These are phyloP conservation scores for Fusarium sp. DNA, from an alignment of 2,329 filamentous ascomycete genomes.

Conservation along the genomic window DNA sequence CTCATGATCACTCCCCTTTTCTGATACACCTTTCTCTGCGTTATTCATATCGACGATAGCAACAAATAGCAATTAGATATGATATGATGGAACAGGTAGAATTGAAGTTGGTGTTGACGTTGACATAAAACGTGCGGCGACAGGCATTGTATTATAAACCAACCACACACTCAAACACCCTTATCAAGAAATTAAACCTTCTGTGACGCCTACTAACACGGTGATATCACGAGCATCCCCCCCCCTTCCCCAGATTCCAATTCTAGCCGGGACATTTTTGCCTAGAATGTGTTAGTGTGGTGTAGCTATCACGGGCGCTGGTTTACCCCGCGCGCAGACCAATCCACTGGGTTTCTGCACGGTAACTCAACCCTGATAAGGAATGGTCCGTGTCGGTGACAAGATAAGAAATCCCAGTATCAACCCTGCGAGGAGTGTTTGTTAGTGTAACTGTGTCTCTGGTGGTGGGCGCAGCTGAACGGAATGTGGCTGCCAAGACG, in stretches of 20 bases:
- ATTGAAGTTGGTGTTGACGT: neutral
- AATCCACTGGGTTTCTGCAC: conserved; percentile 9
- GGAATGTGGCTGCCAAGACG: neutral
- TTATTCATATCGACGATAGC: neutral
- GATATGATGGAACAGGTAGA: neutral
- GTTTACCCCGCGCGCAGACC: conserved; percentile 21
- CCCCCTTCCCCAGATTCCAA: conserved; percentile 28
- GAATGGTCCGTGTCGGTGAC: conserved; percentile 6
- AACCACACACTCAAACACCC: neutral
- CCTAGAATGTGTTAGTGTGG: conserved; percentile 22
- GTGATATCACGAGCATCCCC: conserved; percentile 18
- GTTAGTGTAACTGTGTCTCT: neutral
- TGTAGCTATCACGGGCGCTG: neutral
- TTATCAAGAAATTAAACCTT: conserved; percentile 8
- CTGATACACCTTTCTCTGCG: conserved; percentile 17
- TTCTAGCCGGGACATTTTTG: conserved; percentile 31
- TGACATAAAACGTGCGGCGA: neutral
- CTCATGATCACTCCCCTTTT: conserved; percentile 26
- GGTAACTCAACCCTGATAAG: conserved; percentile 32
- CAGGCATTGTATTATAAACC: conserved; percentile 27
- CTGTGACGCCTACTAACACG: conserved; percentile 3
- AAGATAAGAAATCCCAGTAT: conserved; percentile 20
- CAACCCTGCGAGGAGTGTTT: neutral
- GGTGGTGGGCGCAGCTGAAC: neutral
- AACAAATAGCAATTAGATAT: neutral